phyloP scores from a whole-genome alignment of 768 basidiomycete species.

The Pulveroboletus sp. region DNA sequence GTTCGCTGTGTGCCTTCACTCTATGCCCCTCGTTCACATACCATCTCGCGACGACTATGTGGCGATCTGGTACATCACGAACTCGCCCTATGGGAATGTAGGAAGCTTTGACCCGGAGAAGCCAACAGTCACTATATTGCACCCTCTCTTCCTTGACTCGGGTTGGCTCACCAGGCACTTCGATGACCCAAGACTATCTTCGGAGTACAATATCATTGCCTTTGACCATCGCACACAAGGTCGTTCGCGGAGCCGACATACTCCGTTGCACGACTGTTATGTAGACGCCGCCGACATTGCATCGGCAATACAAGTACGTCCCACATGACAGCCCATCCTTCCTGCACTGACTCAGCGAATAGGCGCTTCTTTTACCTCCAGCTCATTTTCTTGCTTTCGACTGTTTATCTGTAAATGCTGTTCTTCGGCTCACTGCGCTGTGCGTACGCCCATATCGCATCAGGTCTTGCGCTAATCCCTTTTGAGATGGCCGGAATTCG shows the following conservation, averaged over 20 bases:
- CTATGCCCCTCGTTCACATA: slow-evolving; percentile 65
- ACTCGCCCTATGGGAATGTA: slow-evolving; percentile 53
- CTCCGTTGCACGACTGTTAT: slow-evolving; percentile 63
- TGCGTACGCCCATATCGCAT: slow-evolving; percentile 33
- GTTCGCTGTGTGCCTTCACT: slow-evolving; percentile 32
- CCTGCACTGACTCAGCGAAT: neutral
- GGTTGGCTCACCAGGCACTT: slow-evolving; percentile 65
- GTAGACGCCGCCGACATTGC: slow-evolving; percentile 78
- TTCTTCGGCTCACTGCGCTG: slow-evolving; percentile 62
- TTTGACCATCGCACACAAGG: slow-evolving; percentile 69
- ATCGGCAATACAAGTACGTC: slow-evolving; percentile 53
- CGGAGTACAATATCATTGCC: slow-evolving; percentile 64
- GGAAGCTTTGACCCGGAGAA: slow-evolving; percentile 61
- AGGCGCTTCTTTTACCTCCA: slow-evolving; percentile 62
- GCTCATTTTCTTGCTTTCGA: slow-evolving; percentile 73
- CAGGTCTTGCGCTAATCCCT: slow-evolving; percentile 5
- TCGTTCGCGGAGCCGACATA: slow-evolving; percentile 49
- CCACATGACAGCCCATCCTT: neutral
- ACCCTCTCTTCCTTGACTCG: slow-evolving; percentile 64
- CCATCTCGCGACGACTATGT: slow-evolving; percentile 60
- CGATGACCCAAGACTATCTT: slow-evolving; percentile 56
- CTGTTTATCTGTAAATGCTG: slow-evolving; percentile 49
- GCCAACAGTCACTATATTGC: slow-evolving; percentile 64
- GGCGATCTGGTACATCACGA: slow-evolving; percentile 69
- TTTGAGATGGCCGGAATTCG: slow-evolving; percentile 66